Evolutionary conservation across 2,329 filamentous ascomycete species (phyloP).

Genomic region (Trichoderma arundinaceum): DNA sequence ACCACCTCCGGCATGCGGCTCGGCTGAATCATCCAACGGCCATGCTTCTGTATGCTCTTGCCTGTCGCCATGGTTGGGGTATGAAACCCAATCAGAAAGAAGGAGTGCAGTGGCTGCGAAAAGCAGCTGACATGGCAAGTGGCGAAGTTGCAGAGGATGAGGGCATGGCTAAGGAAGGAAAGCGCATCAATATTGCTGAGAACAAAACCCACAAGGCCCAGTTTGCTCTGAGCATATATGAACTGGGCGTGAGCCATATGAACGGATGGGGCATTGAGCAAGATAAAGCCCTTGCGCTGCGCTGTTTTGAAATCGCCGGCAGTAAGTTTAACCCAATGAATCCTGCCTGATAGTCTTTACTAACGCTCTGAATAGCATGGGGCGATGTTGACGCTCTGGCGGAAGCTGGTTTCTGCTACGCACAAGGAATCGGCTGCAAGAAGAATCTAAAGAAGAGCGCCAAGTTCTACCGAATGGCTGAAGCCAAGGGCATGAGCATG

Average conservation of each 20-base stretch:
- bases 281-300: slow-evolving; percentile 83
- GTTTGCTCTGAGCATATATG: slow-evolving; percentile 94
- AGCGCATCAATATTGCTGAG: slow-evolving; percentile 69
- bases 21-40: slow-evolving; percentile 85
- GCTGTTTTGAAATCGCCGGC: slow-evolving; percentile 96
- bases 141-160: slow-evolving; percentile 85
- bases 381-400: slow-evolving; percentile 92
- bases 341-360: background rate
- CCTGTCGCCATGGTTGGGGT: slow-evolving; percentile 95
- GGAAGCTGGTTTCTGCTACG: slow-evolving; percentile 95
- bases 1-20: slow-evolving; percentile 89
- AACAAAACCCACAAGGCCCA: slow-evolving; percentile 87
- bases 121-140: slow-evolving; percentile 83
- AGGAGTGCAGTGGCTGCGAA: slow-evolving; percentile 88
- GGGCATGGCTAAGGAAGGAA: slow-evolving; percentile 66
- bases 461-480: slow-evolving; percentile 86
- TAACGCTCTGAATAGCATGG: slow-evolving; percentile 65
- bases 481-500: slow-evolving; percentile 95
- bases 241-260: slow-evolving; percentile 94
- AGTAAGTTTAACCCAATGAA: slow-evolving; percentile 55
- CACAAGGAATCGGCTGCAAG: slow-evolving; percentile 89
- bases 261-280: slow-evolving; percentile 98
- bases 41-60: slow-evolving; percentile 94
- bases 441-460: slow-evolving; percentile 96
- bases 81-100: slow-evolving; percentile 92